Evolutionary conservation across 805 yeast species (phyloP).

Genomic region (Zygoascus bituminiphila): DNA sequence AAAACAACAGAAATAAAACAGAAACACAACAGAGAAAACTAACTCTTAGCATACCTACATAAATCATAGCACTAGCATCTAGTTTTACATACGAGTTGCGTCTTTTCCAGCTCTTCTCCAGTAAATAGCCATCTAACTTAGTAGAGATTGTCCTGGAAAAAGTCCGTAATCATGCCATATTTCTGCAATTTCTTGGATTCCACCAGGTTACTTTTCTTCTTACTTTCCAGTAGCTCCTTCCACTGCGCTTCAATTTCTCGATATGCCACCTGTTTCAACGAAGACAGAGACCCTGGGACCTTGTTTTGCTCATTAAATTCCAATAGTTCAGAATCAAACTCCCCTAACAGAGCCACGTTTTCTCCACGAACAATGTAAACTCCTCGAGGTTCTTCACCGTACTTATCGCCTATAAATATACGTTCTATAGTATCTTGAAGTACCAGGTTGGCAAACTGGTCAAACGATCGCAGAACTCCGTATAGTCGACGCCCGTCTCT

Average conservation of each 20-base stretch:
- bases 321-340: constrained; percentile 80
- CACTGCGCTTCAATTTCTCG: constrained; percentile 46
- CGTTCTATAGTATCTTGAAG: constrained; percentile 87
- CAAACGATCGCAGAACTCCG: constrained; percentile 90
- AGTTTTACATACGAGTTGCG: too few relatives aligned
- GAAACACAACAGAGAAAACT: too few relatives aligned
- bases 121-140: constrained; percentile 7
- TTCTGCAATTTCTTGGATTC: constrained; percentile 7
- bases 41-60: too few relatives aligned
- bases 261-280: constrained; percentile 52
- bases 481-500: constrained; percentile 84
- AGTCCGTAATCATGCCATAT: constrained; percentile 14
- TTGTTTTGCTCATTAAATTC: constrained; percentile 36
- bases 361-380: constrained; percentile 91
- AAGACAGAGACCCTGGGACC: constrained; percentile 38
- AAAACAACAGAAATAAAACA: too few relatives aligned
- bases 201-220: constrained; percentile 12
- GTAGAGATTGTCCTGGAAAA: constrained; percentile 15
- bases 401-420: constrained; percentile 45
- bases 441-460: constrained; percentile 88
- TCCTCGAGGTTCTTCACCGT: constrained; percentile 72
- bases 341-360: constrained; percentile 89
- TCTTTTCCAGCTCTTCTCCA: too few relatives aligned
- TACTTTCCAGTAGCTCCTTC: constrained; percentile 12
- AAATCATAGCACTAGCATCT: too few relatives aligned